Percentiles rank a stretch among this genome's conserved stretches.
Conservation (phyloP, 108 stramenopile species). For the Asterionellopsis glacialis region DNA sequence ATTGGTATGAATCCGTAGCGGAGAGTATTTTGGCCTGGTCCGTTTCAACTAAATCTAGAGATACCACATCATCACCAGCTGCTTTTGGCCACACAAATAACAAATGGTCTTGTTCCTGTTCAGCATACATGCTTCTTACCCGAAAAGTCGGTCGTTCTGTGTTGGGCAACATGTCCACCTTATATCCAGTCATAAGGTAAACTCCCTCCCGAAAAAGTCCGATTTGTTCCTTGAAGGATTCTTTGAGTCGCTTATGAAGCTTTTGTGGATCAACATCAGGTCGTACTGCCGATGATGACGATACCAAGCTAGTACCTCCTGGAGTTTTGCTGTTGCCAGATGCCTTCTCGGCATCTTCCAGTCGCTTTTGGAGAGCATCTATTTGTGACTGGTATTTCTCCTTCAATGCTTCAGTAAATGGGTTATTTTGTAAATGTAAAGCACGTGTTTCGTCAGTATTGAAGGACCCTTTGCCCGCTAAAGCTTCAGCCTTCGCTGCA, state of each 20-base stretch:
- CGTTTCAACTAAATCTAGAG: conserved; percentile 77
- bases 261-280: conserved; percentile 75
- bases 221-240: conserved; percentile 89
- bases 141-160: conserved; percentile 65
- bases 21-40: conserved; percentile 72
- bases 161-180: conserved; percentile 85
- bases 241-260: conserved; percentile 85
- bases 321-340: not conserved
- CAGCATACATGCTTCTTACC: conserved; percentile 92
- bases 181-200: conserved; percentile 89
- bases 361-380: conserved; percentile 38
- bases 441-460: conserved; percentile 71
- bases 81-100: conserved; percentile 81
- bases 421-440: conserved; percentile 73
- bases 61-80: conserved; percentile 15
- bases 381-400: conserved; percentile 60
- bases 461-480: conserved; percentile 86
- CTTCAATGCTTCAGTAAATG: conserved; percentile 56
- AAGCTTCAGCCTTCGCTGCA: conserved; percentile 60
- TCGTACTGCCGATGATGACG: conserved; percentile 2
- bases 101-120: conserved; percentile 85
- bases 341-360: conserved; percentile 33
- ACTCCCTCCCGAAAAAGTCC: conserved; percentile 89
- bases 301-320: not conserved
- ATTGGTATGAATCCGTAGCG: conserved; percentile 61